Evolutionary conservation across 768 basidiomycete genomes (phyloP), one percentile per base, ranked within the genome.

Genomic region (Boletus subparvulus): DNA sequence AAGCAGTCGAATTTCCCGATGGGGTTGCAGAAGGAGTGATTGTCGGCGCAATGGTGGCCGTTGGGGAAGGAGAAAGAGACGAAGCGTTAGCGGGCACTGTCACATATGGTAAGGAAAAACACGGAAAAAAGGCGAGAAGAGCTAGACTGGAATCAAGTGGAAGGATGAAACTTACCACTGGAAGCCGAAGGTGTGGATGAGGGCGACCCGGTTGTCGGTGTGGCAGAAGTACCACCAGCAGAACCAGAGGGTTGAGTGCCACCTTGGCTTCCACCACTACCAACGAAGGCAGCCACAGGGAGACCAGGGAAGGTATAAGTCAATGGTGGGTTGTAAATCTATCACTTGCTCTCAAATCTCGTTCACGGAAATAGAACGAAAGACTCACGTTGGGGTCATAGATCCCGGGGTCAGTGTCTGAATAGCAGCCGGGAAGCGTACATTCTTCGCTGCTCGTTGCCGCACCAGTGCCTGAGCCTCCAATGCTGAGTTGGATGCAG

Each of bases 401-500:
- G 64, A 92, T 86, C 47, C 90, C 90, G 6, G 88, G 81, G 58
- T 90, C 88, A 45, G 63, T 74, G 68, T 87, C 85, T 13, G 66
- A 76, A 73, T 92, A 92, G 24, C 81, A 85, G 16, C 89, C 90
- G 1, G 90, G 90, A 50, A 92, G 74, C 14, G 67, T 70, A 39
- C 86, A 87, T 32, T 82, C 79, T 45, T 72, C 71, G 32, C 54
- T 55, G 45, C 59, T 63, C 17, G 55, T 53, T 3, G 71, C 24
- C 2, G 47, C 46, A 16, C 64, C 63, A 50, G 54, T 59, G 13
- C 68, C 66, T 3, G 62, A 68, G 12, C 71, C 73, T 11, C 69
- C 67, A 6, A 72, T 59, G 37, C 30, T 63, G 30, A 74, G 61
- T 43, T 72, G 71, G 35, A 69, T 57, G 32, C 72, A 72, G 3